Conservation (phyloP, 2,329 filamentous ascomycete species). For the Dactylonectria macrodidyma region DNA sequence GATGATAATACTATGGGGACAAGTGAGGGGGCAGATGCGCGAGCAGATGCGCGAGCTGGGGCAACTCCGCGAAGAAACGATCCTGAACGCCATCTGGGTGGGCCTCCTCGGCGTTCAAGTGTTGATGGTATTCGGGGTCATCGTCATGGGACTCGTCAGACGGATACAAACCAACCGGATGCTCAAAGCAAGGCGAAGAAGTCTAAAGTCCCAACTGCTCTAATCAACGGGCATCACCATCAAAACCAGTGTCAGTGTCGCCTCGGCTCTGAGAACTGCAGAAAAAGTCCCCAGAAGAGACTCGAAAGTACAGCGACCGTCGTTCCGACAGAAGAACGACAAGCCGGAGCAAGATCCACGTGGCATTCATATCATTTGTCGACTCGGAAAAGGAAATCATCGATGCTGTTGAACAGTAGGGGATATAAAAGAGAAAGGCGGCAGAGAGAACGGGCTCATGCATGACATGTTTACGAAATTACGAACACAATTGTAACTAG, state of each 20-base stretch:
- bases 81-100: slow-evolving; percentile 64
- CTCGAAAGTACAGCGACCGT: neutral
- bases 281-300: neutral
- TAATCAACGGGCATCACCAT: slow-evolving; percentile 1
- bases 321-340: neutral
- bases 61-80: slow-evolving; percentile 48
- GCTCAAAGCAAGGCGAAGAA: slow-evolving; percentile 29
- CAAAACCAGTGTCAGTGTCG: neutral
- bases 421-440: slow-evolving; percentile 9
- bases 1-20: slow-evolving; percentile 23
- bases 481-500: slow-evolving; percentile 27
- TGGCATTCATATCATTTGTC: neutral
- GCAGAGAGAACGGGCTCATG: slow-evolving; percentile 5
- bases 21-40: slow-evolving; percentile 9
- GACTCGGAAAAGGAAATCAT: slow-evolving; percentile 6
- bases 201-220: slow-evolving; percentile 13
- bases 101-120: slow-evolving; percentile 62
- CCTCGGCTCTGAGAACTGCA: neutral
- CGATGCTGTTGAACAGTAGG: slow-evolving; percentile 8
- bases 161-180: slow-evolving; percentile 40
- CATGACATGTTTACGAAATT: slow-evolving; percentile 19
- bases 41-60: slow-evolving; percentile 32
- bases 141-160: slow-evolving; percentile 50
- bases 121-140: slow-evolving; percentile 60
- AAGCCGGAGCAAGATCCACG: too few relatives aligned